Conservation (phyloP, 108 stramenopile genomes). For the Skeletonema marinoi region DNA sequence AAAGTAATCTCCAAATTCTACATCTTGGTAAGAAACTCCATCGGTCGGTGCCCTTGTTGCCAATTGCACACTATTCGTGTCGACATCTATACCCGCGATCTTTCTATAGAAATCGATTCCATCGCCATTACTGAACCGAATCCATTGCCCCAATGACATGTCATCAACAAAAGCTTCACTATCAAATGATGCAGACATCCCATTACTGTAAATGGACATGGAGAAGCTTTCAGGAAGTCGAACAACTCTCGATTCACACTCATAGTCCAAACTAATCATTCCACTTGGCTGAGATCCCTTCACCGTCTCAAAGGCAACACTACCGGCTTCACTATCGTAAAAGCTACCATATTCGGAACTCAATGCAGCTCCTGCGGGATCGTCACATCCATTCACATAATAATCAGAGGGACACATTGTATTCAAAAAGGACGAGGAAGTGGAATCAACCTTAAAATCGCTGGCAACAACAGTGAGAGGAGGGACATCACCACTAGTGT, state of each 20-base stretch:
- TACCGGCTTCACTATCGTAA: constrained; percentile 35
- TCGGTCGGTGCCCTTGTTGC: constrained; percentile 27
- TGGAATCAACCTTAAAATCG: constrained; percentile 32
- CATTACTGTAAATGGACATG: constrained; percentile 40
- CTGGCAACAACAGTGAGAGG: constrained; percentile 41
- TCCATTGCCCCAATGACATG: constrained; percentile 24
- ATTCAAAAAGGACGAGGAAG: constrained; percentile 29
- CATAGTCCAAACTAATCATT: constrained; percentile 64
- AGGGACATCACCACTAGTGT: constrained; percentile 75
- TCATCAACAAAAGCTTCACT: constrained; percentile 14
- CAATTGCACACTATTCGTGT: constrained; percentile 14
- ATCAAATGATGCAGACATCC: constrained; percentile 47
- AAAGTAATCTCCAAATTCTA: constrained; percentile 74
- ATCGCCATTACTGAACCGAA: constrained; percentile 52
- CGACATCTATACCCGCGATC: constrained; percentile 37
- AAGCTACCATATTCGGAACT: constrained; percentile 48
- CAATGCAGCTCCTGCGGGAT: constrained; percentile 37
- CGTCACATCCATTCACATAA: constrained; percentile 37
- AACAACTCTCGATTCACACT: constrained; percentile 61
- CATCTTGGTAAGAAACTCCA: constrained; percentile 52
- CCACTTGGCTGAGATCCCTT: constrained; percentile 78
- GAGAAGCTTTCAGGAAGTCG: constrained; percentile 15
- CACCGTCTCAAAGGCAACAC: constrained; percentile 32
- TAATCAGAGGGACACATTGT: constrained; percentile 27
- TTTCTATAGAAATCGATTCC: constrained; percentile 47